Percentiles rank a stretch among this genome's conserved stretches.
These are phyloP conservation scores for Talaromyces sp. DNA, from an alignment of 2,329 filamentous ascomycete species.

Conservation along the genomic window DNA sequence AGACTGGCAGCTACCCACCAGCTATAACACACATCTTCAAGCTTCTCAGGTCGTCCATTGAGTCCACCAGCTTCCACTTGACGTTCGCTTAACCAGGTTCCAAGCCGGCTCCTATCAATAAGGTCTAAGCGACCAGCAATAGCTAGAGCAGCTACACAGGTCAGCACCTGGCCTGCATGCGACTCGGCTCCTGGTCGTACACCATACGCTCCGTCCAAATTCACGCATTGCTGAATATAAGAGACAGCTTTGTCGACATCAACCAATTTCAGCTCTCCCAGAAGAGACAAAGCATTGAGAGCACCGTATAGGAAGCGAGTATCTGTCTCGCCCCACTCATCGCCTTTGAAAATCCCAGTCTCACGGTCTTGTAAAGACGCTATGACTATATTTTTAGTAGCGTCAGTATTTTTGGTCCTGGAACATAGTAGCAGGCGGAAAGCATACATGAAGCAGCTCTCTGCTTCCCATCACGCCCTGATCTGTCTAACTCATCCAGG, in stretches of 20 bases:
- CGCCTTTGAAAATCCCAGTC: constrained; percentile 85
- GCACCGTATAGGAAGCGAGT: constrained; percentile 91
- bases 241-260: constrained; percentile 76
- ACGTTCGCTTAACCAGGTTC: constrained; percentile 87
- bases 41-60: constrained; percentile 91
- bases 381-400: constrained; percentile 56
- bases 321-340: constrained; percentile 95
- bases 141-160: constrained; percentile 80
- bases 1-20: constrained; percentile 97
- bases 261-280: constrained; percentile 68
- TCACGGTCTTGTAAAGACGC: constrained; percentile 73
- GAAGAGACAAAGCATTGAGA: constrained; percentile 81
- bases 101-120: constrained; percentile 77
- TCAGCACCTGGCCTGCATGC: constrained; percentile 93
- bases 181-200: constrained; percentile 87
- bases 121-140: constrained; percentile 80
- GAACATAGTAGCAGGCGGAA: background rate
- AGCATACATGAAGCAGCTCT: constrained; percentile 74
- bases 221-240: constrained; percentile 77
- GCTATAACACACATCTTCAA: constrained; percentile 96
- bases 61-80: constrained; percentile 83
- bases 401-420: background rate
- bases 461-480: constrained; percentile 63
- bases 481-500: constrained; percentile 73
- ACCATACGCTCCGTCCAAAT: constrained; percentile 93